Conservation (phyloP, 208 protist genomes). For the Endotrypanum monterogeii region DNA sequence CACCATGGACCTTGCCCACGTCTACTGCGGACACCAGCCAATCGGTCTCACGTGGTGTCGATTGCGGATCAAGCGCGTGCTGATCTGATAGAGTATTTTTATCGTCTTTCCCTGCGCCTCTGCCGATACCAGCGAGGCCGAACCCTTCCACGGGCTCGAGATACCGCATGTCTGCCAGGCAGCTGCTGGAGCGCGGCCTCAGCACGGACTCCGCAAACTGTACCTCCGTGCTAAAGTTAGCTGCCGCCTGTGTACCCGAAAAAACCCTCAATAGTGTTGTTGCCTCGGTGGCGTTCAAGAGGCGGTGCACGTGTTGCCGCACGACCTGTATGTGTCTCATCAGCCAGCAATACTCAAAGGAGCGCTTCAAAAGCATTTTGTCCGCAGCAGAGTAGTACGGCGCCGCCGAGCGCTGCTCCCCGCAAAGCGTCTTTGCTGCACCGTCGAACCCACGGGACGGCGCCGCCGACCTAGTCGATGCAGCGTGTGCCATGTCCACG, state of each 20-base stretch:
- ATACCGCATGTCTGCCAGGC: conserved; percentile 34
- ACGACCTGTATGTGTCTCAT: not conserved
- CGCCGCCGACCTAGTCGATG: not conserved
- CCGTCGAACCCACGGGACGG: not conserved
- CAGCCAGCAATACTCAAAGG: conserved; percentile 32
- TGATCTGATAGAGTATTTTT: too few relatives aligned
- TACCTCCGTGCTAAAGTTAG: not conserved
- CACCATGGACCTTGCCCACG: not conserved
- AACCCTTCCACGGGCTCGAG: conserved; percentile 9
- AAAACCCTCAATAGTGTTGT: not conserved
- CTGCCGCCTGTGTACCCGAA: not conserved
- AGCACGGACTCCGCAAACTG: not conserved
- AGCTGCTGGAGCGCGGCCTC: conserved; percentile 8
- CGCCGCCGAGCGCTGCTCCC: not conserved
- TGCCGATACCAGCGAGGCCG: not conserved
- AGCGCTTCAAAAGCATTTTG: conserved; percentile 22
- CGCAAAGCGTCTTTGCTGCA: not conserved
- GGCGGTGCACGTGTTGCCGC: conserved; percentile 7
- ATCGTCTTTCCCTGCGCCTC: not conserved
- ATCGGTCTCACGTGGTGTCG: not conserved
- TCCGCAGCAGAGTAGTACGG: conserved; percentile 9
- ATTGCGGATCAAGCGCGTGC: not conserved
- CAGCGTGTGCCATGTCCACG: not conserved
- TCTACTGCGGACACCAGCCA: not conserved
- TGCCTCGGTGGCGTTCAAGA: conserved; percentile 1